Evolutionary conservation across 306 rosid genomes (phyloP).

Genomic region (Castanea sativa): DNA sequence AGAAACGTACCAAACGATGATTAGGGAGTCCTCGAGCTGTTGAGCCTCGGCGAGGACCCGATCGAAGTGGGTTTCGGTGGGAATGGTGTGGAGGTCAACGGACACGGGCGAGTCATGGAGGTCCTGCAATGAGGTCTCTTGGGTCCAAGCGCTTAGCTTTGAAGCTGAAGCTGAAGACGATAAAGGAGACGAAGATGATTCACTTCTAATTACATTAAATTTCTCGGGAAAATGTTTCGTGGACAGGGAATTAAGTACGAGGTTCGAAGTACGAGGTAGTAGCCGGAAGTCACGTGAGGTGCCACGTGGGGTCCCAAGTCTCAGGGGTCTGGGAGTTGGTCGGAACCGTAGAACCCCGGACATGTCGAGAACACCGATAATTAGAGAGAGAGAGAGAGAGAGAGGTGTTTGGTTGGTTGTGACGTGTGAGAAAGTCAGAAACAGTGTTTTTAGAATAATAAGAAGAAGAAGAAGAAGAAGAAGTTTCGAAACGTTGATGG

Average conservation of each 20-base stretch:
- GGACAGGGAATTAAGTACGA: background rate
- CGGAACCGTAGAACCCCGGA: constrained; percentile 29
- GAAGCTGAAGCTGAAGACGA: background rate
- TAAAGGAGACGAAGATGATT: background rate
- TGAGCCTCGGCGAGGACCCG: constrained; percentile 39
- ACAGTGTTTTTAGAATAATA: background rate
- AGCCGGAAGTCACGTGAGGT: constrained; percentile 4
- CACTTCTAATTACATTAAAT: background rate
- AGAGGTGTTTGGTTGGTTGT: background rate
- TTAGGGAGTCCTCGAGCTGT: constrained; percentile 30
- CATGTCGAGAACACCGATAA: constrained; percentile 26
- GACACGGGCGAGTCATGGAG: constrained; percentile 51
- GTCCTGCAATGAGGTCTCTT: constrained; percentile 37
- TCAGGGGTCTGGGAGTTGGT: constrained; percentile 11
- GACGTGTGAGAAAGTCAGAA: background rate
- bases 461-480: no score
- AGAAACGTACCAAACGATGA: constrained; percentile 45
- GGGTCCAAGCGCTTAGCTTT: constrained; percentile 22
- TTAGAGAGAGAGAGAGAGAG: background rate
- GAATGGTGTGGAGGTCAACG: constrained; percentile 39
- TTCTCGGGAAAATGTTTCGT: constrained; percentile 3
- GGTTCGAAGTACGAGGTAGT: background rate
- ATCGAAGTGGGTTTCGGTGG: constrained; percentile 48
- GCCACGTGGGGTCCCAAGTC: constrained; percentile 10
- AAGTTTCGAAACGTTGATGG: no score